Conservation (phyloP, 2,329 filamentous ascomycete species). For the Phialophora chinensis region DNA sequence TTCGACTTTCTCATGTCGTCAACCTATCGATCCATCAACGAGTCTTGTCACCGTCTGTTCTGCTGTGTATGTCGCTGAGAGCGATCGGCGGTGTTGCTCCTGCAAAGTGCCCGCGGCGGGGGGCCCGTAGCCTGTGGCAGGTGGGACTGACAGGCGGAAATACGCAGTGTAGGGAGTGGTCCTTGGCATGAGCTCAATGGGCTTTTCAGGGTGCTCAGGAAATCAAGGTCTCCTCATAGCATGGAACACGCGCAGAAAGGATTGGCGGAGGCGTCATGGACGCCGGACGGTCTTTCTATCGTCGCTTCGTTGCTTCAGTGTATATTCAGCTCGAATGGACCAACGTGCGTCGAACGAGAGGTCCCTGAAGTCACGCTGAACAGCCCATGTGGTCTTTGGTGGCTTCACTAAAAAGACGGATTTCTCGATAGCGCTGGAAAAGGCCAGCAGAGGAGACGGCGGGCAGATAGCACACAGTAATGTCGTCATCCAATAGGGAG, state of each 20-base stretch:
- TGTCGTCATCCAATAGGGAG: slow-evolving; percentile 20
- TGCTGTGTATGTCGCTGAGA: background rate
- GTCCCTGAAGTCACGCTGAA: background rate
- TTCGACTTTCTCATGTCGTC: background rate
- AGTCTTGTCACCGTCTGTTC: background rate
- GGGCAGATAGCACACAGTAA: background rate
- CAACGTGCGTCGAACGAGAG: slow-evolving; percentile 9
- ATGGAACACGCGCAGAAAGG: slow-evolving; percentile 23
- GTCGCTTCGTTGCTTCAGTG: background rate
- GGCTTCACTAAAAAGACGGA: slow-evolving; percentile 5
- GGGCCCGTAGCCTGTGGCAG: background rate
- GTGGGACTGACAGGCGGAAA: background rate
- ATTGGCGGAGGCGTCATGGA: slow-evolving; percentile 17
- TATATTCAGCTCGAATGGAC: background rate
- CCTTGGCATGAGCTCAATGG: slow-evolving; percentile 17
- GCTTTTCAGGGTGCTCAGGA: background rate
- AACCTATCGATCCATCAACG: background rate
- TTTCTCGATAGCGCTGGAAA: background rate
- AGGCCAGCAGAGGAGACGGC: background rate
- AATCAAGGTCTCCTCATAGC: background rate
- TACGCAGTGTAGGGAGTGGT: background rate
- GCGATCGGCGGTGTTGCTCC: background rate
- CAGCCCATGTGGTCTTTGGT: slow-evolving; percentile 7
- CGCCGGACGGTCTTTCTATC: background rate
- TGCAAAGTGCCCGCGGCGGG: background rate